These are phyloP conservation scores for Boletellus emodensis DNA, from an alignment of 768 basidiomycete species.

Conservation along the genomic window DNA sequence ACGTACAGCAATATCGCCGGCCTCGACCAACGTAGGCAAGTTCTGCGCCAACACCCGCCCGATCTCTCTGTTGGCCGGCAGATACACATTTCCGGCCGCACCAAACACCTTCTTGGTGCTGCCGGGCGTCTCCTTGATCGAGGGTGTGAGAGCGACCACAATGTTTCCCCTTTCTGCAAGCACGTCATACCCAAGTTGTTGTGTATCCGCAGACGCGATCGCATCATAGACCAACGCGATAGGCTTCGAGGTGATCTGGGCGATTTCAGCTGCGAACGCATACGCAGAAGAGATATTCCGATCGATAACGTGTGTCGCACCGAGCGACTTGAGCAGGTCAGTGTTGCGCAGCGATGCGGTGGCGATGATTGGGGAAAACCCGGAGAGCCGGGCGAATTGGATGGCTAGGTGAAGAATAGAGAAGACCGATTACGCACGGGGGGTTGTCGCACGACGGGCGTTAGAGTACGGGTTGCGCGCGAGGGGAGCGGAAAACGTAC, in stretches of 20 bases:
- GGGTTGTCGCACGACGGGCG: too few relatives aligned
- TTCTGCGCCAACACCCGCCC: conserved; percentile 11
- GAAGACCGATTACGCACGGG: too few relatives aligned
- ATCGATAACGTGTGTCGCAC: conserved; percentile 38
- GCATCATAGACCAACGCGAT: conserved; percentile 25
- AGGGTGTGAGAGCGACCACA: conserved; percentile 2
- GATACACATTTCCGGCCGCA: conserved; percentile 10
- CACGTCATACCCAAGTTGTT: conserved; percentile 9
- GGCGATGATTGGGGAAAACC: conserved; percentile 36
- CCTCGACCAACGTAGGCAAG: background rate
- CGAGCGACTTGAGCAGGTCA: conserved; percentile 31
- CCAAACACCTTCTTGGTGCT: conserved; percentile 16
- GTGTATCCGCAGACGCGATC: conserved; percentile 29
- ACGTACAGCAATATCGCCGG: background rate
- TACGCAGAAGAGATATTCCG: conserved; percentile 14
- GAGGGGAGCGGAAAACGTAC: conserved; percentile 15
- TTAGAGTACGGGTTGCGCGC: too few relatives aligned
- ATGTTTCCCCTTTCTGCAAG: conserved; percentile 32
- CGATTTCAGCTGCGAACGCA: conserved; percentile 15
- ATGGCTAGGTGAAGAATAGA: conserved; percentile 21
- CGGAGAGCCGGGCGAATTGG: conserved; percentile 34
- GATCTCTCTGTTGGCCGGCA: conserved; percentile 8
- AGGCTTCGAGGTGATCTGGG: conserved; percentile 7
- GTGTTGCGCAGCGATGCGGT: conserved; percentile 37
- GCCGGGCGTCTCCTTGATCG: conserved; percentile 11